A percentile compares a stretch with the other conserved stretches of the same genome.
Evolutionary conservation across 176 grass and related monocot genomes (phyloP).

Genomic region (Zoysia pacifica): DNA sequence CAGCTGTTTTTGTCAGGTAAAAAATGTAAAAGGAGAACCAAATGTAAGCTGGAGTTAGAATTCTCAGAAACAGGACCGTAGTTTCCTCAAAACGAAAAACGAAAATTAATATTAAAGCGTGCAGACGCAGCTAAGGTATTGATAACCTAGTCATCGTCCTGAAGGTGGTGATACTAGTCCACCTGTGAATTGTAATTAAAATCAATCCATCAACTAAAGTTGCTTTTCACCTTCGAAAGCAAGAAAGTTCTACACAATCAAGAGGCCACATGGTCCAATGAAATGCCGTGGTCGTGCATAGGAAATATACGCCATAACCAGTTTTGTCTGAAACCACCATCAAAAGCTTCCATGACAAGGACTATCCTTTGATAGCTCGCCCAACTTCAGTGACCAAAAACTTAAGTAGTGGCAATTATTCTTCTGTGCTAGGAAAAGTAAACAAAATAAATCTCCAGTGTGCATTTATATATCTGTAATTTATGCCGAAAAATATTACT

Average conservation of each 20-base stretch:
- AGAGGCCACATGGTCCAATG: too few relatives aligned
- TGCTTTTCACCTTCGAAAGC: conserved; percentile 38
- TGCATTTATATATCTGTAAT: background rate
- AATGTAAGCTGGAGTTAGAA: background rate
- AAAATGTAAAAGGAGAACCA: background rate
- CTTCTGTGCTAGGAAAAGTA: background rate
- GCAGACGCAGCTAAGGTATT: too few relatives aligned
- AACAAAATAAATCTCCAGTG: background rate
- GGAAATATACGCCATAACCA: conserved; percentile 15
- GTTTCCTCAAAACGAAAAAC: background rate
- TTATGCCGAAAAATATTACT: background rate
- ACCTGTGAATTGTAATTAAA: conserved; percentile 31
- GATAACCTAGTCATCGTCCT: too few relatives aligned
- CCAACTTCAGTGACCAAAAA: conserved; percentile 1
- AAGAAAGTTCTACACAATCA: background rate
- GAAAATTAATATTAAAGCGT: too few relatives aligned
- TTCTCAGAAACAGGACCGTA: background rate
- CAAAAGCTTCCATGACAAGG: conserved; percentile 21
- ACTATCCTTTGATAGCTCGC: conserved; percentile 12
- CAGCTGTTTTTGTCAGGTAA: background rate
- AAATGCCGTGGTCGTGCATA: conserved; percentile 14
- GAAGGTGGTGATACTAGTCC: background rate
- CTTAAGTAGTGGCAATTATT: background rate
- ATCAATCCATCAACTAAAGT: conserved; percentile 19
- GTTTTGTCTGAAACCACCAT: background rate